A percentile compares a stretch with the other conserved stretches of the same genome.
These are phyloP conservation scores for Candida sp. DNA, from an alignment of 1,139 yeast genomes.

Conservation along the genomic window DNA sequence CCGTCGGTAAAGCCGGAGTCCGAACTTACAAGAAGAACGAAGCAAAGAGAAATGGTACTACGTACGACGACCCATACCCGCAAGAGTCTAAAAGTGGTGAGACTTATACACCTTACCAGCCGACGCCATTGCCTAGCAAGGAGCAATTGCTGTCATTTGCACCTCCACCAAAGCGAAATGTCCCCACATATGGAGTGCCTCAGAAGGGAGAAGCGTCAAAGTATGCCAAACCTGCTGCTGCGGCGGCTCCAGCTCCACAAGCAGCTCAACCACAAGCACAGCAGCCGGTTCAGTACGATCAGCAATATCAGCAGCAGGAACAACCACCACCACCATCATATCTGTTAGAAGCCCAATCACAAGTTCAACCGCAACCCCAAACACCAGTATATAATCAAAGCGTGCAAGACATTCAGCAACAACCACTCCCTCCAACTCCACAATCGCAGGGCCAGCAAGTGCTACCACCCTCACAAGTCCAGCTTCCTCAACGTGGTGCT, in stretches of 20 bases:
- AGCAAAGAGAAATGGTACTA: constrained; percentile 26
- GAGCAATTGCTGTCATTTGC: constrained; percentile 34
- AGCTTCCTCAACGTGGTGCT: constrained; percentile 5
- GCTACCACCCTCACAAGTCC: constrained; percentile 10
- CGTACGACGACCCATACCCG: constrained; percentile 13
- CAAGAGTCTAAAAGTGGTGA: constrained; percentile 2
- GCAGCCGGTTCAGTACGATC: constrained; percentile 10
- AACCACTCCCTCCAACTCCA: constrained; percentile 6
- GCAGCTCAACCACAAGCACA: constrained; percentile 6
- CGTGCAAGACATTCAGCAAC: constrained; percentile 7
- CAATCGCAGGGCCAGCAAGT: constrained; percentile 6
- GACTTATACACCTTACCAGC: constrained; percentile 3
- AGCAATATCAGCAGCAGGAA: constrained; percentile 6
- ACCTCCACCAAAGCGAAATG: constrained; percentile 43
- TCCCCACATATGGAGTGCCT: constrained; percentile 19
- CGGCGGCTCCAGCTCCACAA: constrained; percentile 5
- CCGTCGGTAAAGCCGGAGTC: constrained; percentile 54
- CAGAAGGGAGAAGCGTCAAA: constrained; percentile 13
- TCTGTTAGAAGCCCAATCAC: constrained; percentile 8
- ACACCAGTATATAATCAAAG: constrained; percentile 4
- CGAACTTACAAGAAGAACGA: constrained; percentile 49
- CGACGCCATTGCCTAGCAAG: constrained; percentile 19
- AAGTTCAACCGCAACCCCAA: constrained; percentile 7
- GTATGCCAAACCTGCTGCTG: constrained; percentile 5
- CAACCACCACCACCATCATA: constrained; percentile 6